Evolutionary conservation across 2,329 filamentous ascomycete genomes (phyloP).

Genomic region (Colletotrichum sp.): DNA sequence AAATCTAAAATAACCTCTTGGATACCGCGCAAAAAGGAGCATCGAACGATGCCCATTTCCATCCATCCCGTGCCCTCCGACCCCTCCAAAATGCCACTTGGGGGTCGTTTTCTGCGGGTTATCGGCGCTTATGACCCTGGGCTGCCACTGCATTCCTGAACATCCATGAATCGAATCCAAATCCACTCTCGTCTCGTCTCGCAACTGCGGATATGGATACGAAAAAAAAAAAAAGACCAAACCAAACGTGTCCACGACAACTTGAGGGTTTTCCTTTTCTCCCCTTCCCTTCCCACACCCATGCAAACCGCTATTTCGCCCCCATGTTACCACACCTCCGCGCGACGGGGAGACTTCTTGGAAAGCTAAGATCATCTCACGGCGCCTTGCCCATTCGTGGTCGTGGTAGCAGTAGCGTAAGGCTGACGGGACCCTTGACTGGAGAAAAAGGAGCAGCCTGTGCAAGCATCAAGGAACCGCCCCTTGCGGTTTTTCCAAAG

Average conservation of each 20-base stretch:
- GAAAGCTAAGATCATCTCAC: constrained; percentile 4
- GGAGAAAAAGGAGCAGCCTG: not conserved
- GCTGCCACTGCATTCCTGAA: not conserved
- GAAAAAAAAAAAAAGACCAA: not conserved
- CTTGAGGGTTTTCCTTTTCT: not conserved
- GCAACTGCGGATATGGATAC: not conserved
- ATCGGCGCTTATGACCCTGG: not conserved
- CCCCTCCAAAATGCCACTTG: not conserved
- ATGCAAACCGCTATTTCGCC: not conserved
- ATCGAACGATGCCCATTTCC: constrained; percentile 7
- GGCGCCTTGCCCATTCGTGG: not conserved
- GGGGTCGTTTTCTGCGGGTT: not conserved
- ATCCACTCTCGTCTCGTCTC: not conserved
- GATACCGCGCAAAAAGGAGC: not conserved
- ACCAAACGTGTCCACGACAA: not conserved
- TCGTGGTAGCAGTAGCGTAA: constrained; percentile 14
- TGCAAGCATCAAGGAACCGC: not conserved
- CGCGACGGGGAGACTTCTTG: not conserved
- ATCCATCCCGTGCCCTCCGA: not conserved
- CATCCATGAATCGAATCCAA: not conserved
- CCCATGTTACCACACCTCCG: constrained; percentile 7
- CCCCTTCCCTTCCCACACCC: not conserved
- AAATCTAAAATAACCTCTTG: constrained; percentile 18
- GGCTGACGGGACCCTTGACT: constrained; percentile 8
- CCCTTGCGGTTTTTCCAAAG: not conserved